phyloP scores from a whole-genome alignment of 345 rosid genomes.

The Pugionium cornutum region DNA sequence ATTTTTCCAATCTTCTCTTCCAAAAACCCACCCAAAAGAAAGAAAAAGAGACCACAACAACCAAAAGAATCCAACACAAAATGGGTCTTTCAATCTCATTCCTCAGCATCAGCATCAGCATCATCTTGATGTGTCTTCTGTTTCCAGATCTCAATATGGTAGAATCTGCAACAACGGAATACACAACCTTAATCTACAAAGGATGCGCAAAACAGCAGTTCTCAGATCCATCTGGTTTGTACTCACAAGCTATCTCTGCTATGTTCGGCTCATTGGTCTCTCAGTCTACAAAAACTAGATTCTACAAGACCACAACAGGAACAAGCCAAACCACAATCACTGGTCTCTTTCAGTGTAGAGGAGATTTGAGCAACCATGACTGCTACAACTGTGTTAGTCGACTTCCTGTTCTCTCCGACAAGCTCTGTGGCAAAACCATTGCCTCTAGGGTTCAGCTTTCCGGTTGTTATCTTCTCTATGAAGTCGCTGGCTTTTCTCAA shows the following conservation, averaged over 20 bases:
- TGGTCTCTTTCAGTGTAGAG: constrained; percentile 93
- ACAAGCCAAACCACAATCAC: constrained; percentile 70
- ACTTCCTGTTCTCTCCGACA: constrained; percentile 71
- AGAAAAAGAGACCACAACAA: background rate
- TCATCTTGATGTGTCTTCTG: constrained; percentile 39
- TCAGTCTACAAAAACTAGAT: constrained; percentile 79
- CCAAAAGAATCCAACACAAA: background rate
- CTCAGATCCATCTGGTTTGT: constrained; percentile 79
- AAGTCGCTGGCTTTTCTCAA: constrained; percentile 78
- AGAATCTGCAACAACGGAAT: constrained; percentile 63
- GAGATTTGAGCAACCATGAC: constrained; percentile 70
- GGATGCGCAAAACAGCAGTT: constrained; percentile 82
- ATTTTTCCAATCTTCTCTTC: constrained; percentile 38
- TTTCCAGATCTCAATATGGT: constrained; percentile 41
- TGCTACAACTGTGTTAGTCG: constrained; percentile 93
- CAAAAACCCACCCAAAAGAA: constrained; percentile 13
- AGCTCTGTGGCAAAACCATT: constrained; percentile 71
- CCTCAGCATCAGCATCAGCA: constrained; percentile 34
- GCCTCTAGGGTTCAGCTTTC: constrained; percentile 83
- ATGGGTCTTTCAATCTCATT: constrained; percentile 42
- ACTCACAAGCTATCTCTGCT: constrained; percentile 88
- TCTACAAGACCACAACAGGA: constrained; percentile 80
- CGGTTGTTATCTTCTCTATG: constrained; percentile 87
- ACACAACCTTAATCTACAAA: constrained; percentile 74
- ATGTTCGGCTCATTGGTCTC: constrained; percentile 78